Evolutionary conservation across 352 stramenopile genomes (phyloP), one percentile per base, ranked within the genome.

Genomic region (Globisporangium heterothallicum): DNA sequence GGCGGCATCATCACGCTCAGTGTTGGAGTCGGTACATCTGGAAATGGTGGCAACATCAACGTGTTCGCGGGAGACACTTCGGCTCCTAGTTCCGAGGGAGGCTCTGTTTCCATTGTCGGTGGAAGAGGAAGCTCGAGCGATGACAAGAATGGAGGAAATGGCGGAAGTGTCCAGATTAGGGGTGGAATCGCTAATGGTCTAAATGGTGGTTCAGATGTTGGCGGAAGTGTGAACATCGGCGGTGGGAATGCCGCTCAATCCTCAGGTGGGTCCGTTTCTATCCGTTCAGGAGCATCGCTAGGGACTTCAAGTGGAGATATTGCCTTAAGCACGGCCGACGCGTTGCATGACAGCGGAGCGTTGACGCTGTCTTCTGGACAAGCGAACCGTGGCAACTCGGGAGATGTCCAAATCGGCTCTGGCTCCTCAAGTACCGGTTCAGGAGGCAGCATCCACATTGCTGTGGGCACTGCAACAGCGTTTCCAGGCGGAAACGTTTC

Each of bases 1-100:
- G 79, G 68, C 30, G 85, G 85, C 12, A 78, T 81, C 54, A 74
- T 94, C 30, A 83, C 63, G 2, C 44, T 92, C 4, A 48, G 46
- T 10, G 64, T 84, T 25, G 78, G 80, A 22, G 25, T 58, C 42
- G 76, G 66, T 10, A 64, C 64, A 49, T 42, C 69, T 34, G 69
- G 75, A 22, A 66, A 80, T 65, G 79, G 78, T 26, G 84, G 82
- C 27, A 44, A 67, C 36, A 68, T 90, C 27, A 55, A 58, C 3
- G 42, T 90, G 21, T 24, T 43, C 14, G 70, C 70, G 41, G 79
- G 79, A 30, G 70, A 79, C 51, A 64, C 70, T 8, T 70, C 62
- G 18, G 68, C 65, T 43, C 45, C 50, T 58, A 60, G 56, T 58
- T 64, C 64, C 19, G 19, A 66, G 56, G 78, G 78, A 44, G 78